These are phyloP conservation scores for Hypholoma sublateritium DNA, from an alignment of 768 basidiomycete species.

Conservation along the genomic window DNA sequence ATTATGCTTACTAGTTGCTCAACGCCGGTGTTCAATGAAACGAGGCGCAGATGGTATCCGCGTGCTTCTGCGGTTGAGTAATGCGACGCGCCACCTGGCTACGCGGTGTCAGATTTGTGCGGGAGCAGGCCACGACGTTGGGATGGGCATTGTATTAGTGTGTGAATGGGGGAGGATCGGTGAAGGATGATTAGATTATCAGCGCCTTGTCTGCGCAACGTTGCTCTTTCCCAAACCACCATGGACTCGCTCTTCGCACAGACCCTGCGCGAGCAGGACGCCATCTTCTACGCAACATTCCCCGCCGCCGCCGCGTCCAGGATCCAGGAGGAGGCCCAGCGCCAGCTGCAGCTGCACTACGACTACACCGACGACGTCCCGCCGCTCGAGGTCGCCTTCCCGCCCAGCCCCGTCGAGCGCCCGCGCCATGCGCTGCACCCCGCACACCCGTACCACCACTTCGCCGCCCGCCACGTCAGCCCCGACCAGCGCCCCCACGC, in stretches of 20 bases:
- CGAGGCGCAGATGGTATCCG: no score
- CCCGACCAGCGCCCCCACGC: background rate
- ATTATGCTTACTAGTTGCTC: no score
- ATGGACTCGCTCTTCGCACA: conserved; percentile 25
- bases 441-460: background rate
- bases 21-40: no score
- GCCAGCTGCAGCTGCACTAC: background rate
- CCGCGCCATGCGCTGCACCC: background rate
- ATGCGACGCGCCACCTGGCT: no score
- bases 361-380: background rate
- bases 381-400: background rate
- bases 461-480: background rate
- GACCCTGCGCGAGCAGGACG: conserved; percentile 35
- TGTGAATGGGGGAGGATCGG: background rate
- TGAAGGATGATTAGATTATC: conserved; percentile 11
- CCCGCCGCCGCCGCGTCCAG: conserved; percentile 24
- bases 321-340: background rate
- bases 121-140: no score
- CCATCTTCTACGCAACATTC: conserved; percentile 38
- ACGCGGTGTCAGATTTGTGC: no score
- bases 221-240: conserved; percentile 5
- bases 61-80: no score
- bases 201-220: background rate
- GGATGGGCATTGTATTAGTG: no score
- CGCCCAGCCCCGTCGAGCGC: background rate